Base-by-base conservation (phyloP, 768 basidiomycete species). In the Pulveroboletus sp. region DNA sequence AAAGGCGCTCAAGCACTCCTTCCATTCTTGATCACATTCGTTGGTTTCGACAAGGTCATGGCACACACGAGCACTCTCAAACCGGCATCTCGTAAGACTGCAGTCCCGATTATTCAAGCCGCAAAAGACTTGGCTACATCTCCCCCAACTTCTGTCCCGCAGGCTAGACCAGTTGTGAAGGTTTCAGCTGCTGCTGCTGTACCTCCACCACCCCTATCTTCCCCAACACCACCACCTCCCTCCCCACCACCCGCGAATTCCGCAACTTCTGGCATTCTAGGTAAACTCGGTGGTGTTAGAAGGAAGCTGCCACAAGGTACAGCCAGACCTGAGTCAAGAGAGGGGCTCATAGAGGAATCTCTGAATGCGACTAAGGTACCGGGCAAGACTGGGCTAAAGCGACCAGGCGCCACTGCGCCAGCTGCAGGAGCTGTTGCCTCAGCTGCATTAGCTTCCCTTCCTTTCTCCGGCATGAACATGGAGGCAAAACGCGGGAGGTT, bases 1-100 rank as follows among this genome's bases (percentile, higher is more conserved):
- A 98, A 98, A 69, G 85, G 83, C 12, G 92, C 93, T 6, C 87
- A 90, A 57, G 83, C 83, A 2, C 65, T 97, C 27, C 69, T 99
- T 12, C 91, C 93, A 0, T 69, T 73, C 39, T 67, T 99, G 49
- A 84, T 98, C 43, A 69, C 76, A 3, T 81, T 69, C 41, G 83
- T 82, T 30, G 93, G 96, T 6, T 92, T 81, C 61, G 89, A 93
- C 56, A 82, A 82, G 59, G 85, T 98, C 43, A 75, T 96, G 75
- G 83, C 89, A 32, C 85, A 93, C 69, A 88, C 93, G 10, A 83
- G 78, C 53, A 81, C 83, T 0, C 74, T 99, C 52, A 99, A 98
- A 64, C 88, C 95, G 27, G 96, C 96, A 0, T 94, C 93, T 9
- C 85, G 85, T 47, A 72, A 80, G 38, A 86, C 86, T 27, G 90